Conservation (phyloP, 257 asterid genomes). For the Parsonsia alboflavescens region DNA sequence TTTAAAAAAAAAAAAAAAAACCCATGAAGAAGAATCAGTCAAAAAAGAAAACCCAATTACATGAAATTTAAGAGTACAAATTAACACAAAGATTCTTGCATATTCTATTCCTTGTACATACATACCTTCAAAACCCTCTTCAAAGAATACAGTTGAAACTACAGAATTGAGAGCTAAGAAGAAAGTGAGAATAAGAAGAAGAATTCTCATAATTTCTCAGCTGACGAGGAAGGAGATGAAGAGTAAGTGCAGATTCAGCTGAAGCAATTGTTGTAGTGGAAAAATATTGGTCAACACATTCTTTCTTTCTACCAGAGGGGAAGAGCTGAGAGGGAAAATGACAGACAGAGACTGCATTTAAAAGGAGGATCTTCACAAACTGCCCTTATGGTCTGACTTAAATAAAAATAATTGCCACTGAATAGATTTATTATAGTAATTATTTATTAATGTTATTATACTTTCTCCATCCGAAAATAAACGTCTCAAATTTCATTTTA, state of each 20-base stretch:
- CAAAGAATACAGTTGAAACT: not conserved
- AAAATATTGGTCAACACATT: not conserved
- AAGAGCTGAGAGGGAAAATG: not conserved
- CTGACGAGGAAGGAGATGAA: not conserved
- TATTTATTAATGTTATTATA: not conserved
- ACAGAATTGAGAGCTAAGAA: not conserved
- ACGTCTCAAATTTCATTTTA: no score
- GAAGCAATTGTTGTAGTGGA: not conserved
- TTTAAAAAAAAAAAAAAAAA: not conserved
- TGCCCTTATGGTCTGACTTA: not conserved
- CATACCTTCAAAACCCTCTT: conserved; percentile 7
- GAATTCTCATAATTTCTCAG: not conserved
- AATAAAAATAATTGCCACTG: no score
- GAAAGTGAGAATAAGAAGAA: not conserved
- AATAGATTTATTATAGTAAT: no score
- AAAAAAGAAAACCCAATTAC: not conserved
- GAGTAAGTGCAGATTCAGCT: not conserved
- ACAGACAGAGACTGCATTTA: not conserved
- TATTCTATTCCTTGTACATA: not conserved
- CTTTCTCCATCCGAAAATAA: no score
- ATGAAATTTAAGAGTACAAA: not conserved
- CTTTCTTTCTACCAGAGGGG: not conserved
- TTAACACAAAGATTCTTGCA: not conserved
- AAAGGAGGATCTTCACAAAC: not conserved
- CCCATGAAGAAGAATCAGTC: not conserved